Evolutionary conservation across 148 eudicot genomes (phyloP).

Genomic region (Mesembryanthemum crystallinum): DNA sequence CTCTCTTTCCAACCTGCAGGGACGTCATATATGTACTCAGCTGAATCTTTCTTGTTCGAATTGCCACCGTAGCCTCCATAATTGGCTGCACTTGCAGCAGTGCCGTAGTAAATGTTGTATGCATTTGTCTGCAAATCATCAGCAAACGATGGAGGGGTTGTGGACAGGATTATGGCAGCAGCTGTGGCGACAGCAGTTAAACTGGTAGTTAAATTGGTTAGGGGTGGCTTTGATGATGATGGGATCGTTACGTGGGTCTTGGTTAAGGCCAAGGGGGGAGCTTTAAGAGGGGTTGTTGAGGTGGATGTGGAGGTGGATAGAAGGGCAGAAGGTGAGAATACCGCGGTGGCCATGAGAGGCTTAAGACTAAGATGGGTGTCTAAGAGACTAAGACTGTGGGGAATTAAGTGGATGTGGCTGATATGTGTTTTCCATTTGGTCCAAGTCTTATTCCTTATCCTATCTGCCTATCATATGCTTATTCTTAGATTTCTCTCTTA

Average conservation of each 20-base stretch:
- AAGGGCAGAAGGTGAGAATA: constrained; percentile 55
- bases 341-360: too few species aligned
- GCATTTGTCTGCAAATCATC: constrained; percentile 25
- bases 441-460: constrained; percentile 8
- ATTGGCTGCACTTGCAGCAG: constrained; percentile 90
- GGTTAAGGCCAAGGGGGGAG: constrained; percentile 26
- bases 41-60: constrained; percentile 70
- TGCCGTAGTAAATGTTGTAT: constrained; percentile 66
- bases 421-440: not conserved
- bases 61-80: constrained; percentile 94
- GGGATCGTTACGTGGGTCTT: constrained; percentile 13
- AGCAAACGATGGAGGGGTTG: constrained; percentile 45
- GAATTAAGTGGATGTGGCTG: constrained; percentile 12
- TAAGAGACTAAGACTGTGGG: constrained; percentile 27
- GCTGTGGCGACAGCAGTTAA: constrained; percentile 45
- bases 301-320: constrained; percentile 39
- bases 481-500: not conserved
- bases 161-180: constrained; percentile 42
- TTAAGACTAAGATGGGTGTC: too few species aligned
- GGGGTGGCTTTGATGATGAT: constrained; percentile 21
- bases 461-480: constrained; percentile 7
- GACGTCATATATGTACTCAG: constrained; percentile 81
- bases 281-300: constrained; percentile 32
- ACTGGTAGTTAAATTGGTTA: constrained; percentile 46
- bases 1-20: constrained; percentile 91